Conservation (phyloP, 139 green algal species). For the Chlorella sp. region DNA sequence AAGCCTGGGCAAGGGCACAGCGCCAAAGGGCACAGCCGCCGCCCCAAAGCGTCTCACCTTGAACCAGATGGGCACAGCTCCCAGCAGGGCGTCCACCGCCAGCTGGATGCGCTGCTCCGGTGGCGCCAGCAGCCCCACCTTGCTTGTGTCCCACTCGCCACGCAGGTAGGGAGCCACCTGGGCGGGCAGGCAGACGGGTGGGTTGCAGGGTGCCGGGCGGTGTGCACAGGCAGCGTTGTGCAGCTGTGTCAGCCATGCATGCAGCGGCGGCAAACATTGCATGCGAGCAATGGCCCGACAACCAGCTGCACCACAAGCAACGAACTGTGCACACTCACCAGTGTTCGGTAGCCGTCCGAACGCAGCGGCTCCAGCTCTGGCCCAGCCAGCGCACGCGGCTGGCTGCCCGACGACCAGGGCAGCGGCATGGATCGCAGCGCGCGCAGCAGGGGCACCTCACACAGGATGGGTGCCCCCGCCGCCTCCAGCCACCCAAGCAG, state of each 20-base stretch:
- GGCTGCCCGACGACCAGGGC: conserved; percentile 25
- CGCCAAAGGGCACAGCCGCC: too few species aligned
- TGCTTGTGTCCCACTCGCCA: conserved; percentile 64
- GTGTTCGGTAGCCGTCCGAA: conserved; percentile 68
- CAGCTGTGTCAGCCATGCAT: background rate
- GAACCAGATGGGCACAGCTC: conserved; percentile 69
- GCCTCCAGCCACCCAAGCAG: conserved; percentile 53
- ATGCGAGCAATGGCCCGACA: too few species aligned
- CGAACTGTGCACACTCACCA: conserved; percentile 46
- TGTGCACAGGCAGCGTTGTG: background rate
- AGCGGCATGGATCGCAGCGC: conserved; percentile 63
- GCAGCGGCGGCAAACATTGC: background rate
- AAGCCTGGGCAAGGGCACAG: too few species aligned
- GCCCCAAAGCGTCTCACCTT: conserved; percentile 34
- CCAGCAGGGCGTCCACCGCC: conserved; percentile 62
- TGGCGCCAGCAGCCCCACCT: conserved; percentile 14
- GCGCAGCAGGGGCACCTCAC: conserved; percentile 63
- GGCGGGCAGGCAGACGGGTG: too few species aligned
- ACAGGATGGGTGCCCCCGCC: conserved; percentile 34
- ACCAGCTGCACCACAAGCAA: too few species aligned
- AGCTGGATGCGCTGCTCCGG: conserved; percentile 55
- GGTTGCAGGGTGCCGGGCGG: too few species aligned
- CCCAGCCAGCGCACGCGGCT: conserved; percentile 7
- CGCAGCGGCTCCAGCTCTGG: conserved; percentile 49
- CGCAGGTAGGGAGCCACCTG: conserved; percentile 66